A percentile compares a stretch with the other conserved stretches of the same genome.
phyloP scores from a whole-genome alignment of 176 grass and related monocot species.

The Phoenix roebelenii region DNA sequence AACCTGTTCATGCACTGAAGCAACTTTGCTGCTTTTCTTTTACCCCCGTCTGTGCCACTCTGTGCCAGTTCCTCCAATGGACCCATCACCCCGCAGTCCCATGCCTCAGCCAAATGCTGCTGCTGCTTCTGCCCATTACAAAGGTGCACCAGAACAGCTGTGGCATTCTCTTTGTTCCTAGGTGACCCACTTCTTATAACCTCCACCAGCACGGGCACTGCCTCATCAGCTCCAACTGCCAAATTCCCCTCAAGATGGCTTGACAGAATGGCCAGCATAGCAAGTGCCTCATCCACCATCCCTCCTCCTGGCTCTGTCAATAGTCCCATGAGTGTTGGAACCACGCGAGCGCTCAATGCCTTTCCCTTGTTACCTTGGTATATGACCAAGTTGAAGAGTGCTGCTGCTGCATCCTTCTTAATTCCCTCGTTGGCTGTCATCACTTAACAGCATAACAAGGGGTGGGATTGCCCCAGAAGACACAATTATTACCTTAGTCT shows the following conservation, averaged over 20 bases:
- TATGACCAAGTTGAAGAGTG: conserved; percentile 82
- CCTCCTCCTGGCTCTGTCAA: conserved; percentile 39
- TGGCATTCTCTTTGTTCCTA: conserved; percentile 89
- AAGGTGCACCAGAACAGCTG: conserved; percentile 72
- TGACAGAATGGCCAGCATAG: conserved; percentile 72
- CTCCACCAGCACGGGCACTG: conserved; percentile 55
- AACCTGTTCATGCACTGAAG: conserved; percentile 61
- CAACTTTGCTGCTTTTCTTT: conserved; percentile 69
- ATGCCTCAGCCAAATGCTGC: conserved; percentile 61
- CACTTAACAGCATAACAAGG: conserved; percentile 52
- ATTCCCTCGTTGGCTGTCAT: conserved; percentile 71
- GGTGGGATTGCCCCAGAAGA: conserved; percentile 70
- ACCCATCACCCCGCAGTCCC: conserved; percentile 46
- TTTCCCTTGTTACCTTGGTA: conserved; percentile 91
- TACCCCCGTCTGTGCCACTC: conserved; percentile 65
- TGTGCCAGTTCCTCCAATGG: conserved; percentile 60
- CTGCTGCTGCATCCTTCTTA: conserved; percentile 79
- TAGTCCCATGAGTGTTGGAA: conserved; percentile 61
- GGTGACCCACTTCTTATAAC: conserved; percentile 62
- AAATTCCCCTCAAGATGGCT: conserved; percentile 70
- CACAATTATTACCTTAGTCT: conserved; percentile 79
- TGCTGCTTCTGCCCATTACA: conserved; percentile 68
- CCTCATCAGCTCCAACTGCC: conserved; percentile 45
- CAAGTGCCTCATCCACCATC: conserved; percentile 80
- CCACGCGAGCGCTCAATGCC: conserved; percentile 69